These are phyloP conservation scores for Andrographis paniculata DNA, from an alignment of 305 asterid genomes.

Conservation along the genomic window DNA sequence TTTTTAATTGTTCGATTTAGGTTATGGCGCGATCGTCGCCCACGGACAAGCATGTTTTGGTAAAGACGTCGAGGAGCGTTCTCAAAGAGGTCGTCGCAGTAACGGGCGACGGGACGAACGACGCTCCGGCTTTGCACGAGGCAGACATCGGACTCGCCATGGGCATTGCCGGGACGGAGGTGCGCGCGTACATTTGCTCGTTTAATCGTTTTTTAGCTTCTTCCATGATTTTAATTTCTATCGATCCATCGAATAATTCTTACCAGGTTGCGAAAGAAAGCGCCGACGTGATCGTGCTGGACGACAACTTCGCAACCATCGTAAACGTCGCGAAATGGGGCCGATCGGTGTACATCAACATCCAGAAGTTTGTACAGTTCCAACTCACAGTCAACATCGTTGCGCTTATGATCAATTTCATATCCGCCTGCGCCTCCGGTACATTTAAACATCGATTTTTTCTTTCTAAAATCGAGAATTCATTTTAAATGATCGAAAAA, in stretches of 20 bases:
- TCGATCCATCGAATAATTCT: slow-evolving; percentile 3
- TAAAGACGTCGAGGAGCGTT: slow-evolving; percentile 54
- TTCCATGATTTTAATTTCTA: too few relatives aligned
- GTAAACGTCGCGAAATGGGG: slow-evolving; percentile 98
- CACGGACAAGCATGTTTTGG: slow-evolving; percentile 74
- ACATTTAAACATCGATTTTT: slow-evolving; percentile 4
- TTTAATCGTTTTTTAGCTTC: too few relatives aligned
- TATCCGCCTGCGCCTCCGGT: slow-evolving; percentile 88
- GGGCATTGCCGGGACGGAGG: slow-evolving; percentile 99
- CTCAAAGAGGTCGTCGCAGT: slow-evolving; percentile 87
- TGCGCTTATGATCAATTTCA: slow-evolving; percentile 84
- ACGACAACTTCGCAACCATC: slow-evolving; percentile 87
- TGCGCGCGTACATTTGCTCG: slow-evolving; percentile 21
- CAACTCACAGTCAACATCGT: slow-evolving; percentile 92
- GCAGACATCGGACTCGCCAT: slow-evolving; percentile 97
- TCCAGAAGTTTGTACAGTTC: slow-evolving; percentile 94
- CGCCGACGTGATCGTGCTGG: slow-evolving; percentile 89
- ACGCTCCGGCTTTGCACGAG: slow-evolving; percentile 97
- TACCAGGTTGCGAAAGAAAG: slow-evolving; percentile 95
- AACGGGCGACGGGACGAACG: slow-evolving; percentile 97
- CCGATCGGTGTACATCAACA: slow-evolving; percentile 90
- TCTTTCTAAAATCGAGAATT: background rate
- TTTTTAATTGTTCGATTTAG: slow-evolving; percentile 30
- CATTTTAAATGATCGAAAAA: background rate
- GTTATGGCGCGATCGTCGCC: slow-evolving; percentile 98